Conservation (phyloP, 345 rosid species). For the Corchorus olitorius region DNA sequence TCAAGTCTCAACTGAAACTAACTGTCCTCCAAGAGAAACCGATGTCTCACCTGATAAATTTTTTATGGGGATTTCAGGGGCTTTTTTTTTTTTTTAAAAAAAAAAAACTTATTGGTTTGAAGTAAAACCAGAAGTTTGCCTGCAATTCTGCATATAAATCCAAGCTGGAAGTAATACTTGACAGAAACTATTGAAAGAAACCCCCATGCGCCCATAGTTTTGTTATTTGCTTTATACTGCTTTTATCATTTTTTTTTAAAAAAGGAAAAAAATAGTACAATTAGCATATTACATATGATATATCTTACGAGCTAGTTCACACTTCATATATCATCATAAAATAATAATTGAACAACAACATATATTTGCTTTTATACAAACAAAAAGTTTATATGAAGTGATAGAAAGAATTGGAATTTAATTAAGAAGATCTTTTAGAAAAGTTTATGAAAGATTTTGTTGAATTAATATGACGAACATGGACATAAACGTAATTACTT, state of each 20-base stretch:
- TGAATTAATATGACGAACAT: too few relatives aligned
- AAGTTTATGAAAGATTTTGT: too few relatives aligned
- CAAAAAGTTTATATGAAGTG: conserved; percentile 30
- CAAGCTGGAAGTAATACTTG: background rate
- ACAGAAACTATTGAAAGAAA: conserved; percentile 9
- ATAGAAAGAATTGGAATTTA: too few relatives aligned
- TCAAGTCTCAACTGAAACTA: background rate
- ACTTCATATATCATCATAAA: too few relatives aligned
- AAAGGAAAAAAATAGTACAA: background rate
- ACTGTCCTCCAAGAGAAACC: conserved; percentile 17
- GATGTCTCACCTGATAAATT: conserved; percentile 4
- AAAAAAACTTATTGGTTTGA: background rate
- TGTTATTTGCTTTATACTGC: background rate
- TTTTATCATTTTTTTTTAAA: background rate
- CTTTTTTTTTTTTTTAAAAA: background rate
- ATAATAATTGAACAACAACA: background rate
- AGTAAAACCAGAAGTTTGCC: background rate
- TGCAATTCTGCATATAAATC: conserved; percentile 2
- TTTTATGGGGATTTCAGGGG: background rate
- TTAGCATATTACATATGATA: too few relatives aligned
- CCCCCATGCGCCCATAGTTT: conserved; percentile 41
- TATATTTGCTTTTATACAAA: background rate
- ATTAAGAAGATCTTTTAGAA: too few relatives aligned
- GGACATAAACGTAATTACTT: too few relatives aligned
- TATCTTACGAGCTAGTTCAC: background rate